These are phyloP conservation scores for Conringia planisiliqua DNA, from an alignment of 345 rosid genomes.

Conservation along the genomic window DNA sequence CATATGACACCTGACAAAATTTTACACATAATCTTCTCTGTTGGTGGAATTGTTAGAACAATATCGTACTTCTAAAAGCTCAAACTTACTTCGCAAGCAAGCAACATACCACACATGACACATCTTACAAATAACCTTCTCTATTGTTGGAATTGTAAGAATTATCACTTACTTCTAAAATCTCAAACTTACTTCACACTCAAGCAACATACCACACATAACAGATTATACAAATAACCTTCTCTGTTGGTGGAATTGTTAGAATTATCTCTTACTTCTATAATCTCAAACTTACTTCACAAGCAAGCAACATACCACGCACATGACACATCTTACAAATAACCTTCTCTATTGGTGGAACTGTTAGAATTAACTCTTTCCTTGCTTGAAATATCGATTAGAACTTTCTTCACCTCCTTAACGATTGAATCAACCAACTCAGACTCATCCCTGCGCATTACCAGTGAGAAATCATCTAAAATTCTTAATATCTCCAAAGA, in stretches of 20 bases:
- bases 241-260: no score
- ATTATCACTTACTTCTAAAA: background rate
- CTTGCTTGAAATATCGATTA: background rate
- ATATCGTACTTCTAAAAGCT: background rate
- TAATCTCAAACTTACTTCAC: background rate
- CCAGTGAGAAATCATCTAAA: background rate
- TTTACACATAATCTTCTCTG: background rate
- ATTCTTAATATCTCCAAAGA: background rate
- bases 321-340: background rate
- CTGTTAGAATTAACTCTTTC: background rate
- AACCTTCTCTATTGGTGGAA: background rate
- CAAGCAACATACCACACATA: no score
- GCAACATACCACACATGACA: background rate
- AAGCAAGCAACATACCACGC: background rate
- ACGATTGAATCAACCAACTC: conserved; percentile 13
- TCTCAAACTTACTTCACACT: no score
- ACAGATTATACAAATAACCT: no score
- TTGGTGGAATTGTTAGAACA: background rate
- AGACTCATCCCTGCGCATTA: conserved; percentile 9
- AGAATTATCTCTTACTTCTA: no score
- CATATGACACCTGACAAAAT: background rate
- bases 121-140: background rate
- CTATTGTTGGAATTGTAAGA: background rate
- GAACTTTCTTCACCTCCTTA: conserved; percentile 16
- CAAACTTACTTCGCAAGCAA: background rate